phyloP scores from a whole-genome alignment of 371 early-diverging fungal genomes.

The Mucor ambiguus region DNA sequence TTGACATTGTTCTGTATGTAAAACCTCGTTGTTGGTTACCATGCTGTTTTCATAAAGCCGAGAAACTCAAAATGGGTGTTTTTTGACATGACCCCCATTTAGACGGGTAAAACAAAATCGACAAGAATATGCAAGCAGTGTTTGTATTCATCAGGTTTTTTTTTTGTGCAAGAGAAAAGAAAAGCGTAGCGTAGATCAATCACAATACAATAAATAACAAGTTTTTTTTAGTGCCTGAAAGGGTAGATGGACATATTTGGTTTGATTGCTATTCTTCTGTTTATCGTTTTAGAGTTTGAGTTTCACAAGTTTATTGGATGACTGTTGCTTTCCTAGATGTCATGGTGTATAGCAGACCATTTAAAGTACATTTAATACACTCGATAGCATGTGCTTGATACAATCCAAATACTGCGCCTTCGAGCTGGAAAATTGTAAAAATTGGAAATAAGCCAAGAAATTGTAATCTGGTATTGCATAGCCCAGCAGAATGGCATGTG shows the following conservation, averaged over 20 bases:
- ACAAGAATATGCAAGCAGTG: background rate
- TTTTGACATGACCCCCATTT: background rate
- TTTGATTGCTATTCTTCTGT: background rate
- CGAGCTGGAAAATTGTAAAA: background rate
- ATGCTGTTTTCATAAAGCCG: background rate
- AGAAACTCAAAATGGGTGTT: background rate
- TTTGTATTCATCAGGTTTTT: background rate
- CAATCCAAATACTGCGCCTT: background rate
- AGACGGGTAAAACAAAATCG: background rate
- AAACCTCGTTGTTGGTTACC: background rate
- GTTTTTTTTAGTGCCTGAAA: background rate
- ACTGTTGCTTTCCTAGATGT: background rate
- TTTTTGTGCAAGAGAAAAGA: background rate
- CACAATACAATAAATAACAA: constrained; percentile 1
- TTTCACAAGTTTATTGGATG: background rate
- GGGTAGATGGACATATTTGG: background rate
- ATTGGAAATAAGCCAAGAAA: background rate
- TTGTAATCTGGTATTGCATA: background rate
- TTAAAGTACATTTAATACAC: no score
- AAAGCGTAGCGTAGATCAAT: background rate
- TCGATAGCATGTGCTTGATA: background rate
- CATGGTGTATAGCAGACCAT: no score
- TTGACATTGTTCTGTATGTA: background rate
- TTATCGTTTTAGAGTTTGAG: background rate
- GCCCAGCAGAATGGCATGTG: background rate